Evolutionary conservation across 345 rosid genomes (phyloP), one percentile per base, ranked within the genome.

Genomic region (Anastatica hierochuntica): DNA sequence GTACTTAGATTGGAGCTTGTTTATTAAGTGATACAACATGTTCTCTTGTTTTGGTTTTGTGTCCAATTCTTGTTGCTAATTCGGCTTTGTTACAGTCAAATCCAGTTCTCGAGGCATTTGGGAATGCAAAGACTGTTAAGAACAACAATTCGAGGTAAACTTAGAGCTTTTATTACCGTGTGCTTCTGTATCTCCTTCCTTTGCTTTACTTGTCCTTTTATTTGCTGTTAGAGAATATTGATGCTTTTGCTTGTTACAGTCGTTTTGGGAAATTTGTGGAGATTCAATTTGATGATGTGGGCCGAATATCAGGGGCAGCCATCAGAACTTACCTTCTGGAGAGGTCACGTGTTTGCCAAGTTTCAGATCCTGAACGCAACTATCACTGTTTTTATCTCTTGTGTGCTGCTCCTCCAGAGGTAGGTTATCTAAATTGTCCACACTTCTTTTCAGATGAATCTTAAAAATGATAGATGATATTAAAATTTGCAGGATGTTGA

Each of bases 211-310:
- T 26, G 35, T 38, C 60, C 26, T n/a, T 51, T 9, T 54, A 15
- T 29, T 48, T 45, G n/a, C n/a, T n/a, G n/a, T n/a, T n/a, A n/a
- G n/a, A n/a, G n/a, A n/a, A n/a, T 45, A 39, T 43, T 29, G 29
- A 46, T 37, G 8, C 24, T n/a, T 39, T 39, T 34, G 45, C 15
- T 53, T 75, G 56, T 43, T 14, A 40, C 84, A 90, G 97, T 58
- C 94, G 97, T 60, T 90, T 90, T 45, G 95, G 97, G 49, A 90
- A 90, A 75, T 90, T 90, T 72, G 95, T 86, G 48, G 88, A 90
- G 70, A 83, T 90, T 66, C 97, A 90, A 10, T 90, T 90, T 58
- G 88, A 90, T 66, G 68, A 69, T 7, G 51, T 13, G 24, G 95
- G 97, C 47, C 76, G 79, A 71, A 90, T 90, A 77, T 85, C 95